A percentile compares a stretch with the other conserved stretches of the same genome.
Conservation (phyloP, 2,329 filamentous ascomycete genomes). For the Penicillium capsulatum region DNA sequence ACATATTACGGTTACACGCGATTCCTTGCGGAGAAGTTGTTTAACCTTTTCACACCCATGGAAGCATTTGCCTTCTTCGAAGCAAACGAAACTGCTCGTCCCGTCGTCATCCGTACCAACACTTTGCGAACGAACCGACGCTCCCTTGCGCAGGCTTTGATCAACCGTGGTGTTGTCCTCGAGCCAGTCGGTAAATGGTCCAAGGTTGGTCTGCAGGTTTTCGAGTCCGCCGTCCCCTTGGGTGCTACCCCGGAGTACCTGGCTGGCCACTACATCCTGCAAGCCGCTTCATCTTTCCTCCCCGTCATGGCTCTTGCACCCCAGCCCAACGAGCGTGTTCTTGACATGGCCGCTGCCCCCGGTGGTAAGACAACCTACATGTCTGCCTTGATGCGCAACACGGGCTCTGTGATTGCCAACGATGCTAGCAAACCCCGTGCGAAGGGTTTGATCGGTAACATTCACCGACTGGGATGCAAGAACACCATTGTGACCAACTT, state of each 20-base stretch:
- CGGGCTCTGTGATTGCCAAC: conserved; percentile 91
- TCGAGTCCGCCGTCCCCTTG: conserved; percentile 80
- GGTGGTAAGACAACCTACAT: conserved; percentile 96
- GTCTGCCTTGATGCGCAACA: conserved; percentile 97
- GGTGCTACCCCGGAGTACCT: conserved; percentile 97
- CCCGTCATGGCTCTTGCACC: conserved; percentile 96
- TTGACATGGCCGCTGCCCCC: conserved; percentile 93
- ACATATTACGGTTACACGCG: conserved; percentile 95
- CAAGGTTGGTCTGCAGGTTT: conserved; percentile 94
- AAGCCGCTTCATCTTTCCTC: conserved; percentile 93
- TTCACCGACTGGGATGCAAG: conserved; percentile 86
- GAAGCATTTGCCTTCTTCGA: conserved; percentile 99
- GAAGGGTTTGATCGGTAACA: conserved; percentile 96
- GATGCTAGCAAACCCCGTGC: conserved; percentile 90
- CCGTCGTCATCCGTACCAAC: conserved; percentile 94
- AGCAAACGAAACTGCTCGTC: conserved; percentile 90
- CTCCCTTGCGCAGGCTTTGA: conserved; percentile 86
- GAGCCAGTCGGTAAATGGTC: conserved; percentile 98
- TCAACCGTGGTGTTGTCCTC: conserved; percentile 92
- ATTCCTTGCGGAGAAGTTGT: conserved; percentile 93
- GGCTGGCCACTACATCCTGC: conserved; percentile 94
- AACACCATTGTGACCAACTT: conserved; percentile 96
- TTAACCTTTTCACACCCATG: conserved; percentile 82
- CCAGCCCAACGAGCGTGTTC: conserved; percentile 83
- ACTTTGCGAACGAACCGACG: conserved; percentile 73